A percentile compares a stretch with the other conserved stretches of the same genome.
phyloP scores from a whole-genome alignment of 768 basidiomycete genomes.

The Phaffia tasmanica region DNA sequence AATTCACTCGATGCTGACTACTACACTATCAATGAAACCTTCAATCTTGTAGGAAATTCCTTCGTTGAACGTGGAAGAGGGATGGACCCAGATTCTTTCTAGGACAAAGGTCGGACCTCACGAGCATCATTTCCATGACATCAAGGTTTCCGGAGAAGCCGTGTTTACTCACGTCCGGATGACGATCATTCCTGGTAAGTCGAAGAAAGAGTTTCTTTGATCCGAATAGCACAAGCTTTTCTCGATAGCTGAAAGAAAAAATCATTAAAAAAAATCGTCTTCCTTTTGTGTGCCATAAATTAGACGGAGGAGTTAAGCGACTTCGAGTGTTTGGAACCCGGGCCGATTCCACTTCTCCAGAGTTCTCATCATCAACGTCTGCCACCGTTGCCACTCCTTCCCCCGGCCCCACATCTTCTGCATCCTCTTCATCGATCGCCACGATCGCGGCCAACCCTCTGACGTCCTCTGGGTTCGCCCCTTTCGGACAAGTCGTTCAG shows the following conservation, averaged over 20 bases:
- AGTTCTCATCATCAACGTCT: slow-evolving; percentile 41
- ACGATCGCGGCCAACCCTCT: slow-evolving; percentile 46
- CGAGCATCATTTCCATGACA: slow-evolving; percentile 72
- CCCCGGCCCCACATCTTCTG: slow-evolving; percentile 7
- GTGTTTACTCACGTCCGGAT: slow-evolving; percentile 73
- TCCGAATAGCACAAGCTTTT: too few species aligned
- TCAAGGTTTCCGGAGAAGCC: slow-evolving; percentile 44
- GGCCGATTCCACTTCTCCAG: slow-evolving; percentile 32
- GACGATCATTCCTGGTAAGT: slow-evolving; percentile 64
- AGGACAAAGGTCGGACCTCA: slow-evolving; percentile 77
- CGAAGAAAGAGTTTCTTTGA: background rate
- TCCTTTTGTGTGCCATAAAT: too few species aligned
- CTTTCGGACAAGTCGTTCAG: slow-evolving; percentile 85
- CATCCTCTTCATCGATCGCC: slow-evolving; percentile 18
- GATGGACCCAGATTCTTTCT: slow-evolving; percentile 66
- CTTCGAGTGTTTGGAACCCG: slow-evolving; percentile 67
- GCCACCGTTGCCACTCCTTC: slow-evolving; percentile 38
- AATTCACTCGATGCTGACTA: background rate
- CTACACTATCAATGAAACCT: slow-evolving; percentile 20
- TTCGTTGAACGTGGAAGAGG: slow-evolving; percentile 38
- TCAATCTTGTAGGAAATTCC: slow-evolving; percentile 34
- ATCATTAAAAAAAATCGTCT: too few species aligned
- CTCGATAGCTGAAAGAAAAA: too few species aligned
- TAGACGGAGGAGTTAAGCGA: slow-evolving; percentile 87
- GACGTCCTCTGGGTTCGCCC: slow-evolving; percentile 72